Evolutionary conservation across 352 stramenopile genomes (phyloP).

Genomic region (Phytophthora pluvialis): DNA sequence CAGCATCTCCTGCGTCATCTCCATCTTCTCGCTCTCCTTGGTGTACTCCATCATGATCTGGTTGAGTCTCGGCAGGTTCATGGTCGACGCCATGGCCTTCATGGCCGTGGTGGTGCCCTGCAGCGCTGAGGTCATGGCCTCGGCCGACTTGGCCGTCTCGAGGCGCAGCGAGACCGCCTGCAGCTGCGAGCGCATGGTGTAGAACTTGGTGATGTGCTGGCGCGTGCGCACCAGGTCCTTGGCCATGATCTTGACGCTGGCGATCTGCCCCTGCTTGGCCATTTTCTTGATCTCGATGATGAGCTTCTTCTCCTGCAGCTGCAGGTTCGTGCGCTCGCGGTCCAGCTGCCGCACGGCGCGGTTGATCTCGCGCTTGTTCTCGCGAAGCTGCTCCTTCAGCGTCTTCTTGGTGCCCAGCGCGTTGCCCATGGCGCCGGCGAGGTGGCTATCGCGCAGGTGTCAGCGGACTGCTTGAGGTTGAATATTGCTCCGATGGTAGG

Average conservation of each 20-base stretch:
- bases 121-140: constrained; percentile 94
- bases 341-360: constrained; percentile 96
- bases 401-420: constrained; percentile 82
- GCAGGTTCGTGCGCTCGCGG: constrained; percentile 92
- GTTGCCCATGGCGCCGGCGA: constrained; percentile 64
- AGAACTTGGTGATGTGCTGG: constrained; percentile 98
- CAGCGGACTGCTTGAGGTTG: not conserved
- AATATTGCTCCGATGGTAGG: constrained; percentile 1
- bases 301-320: constrained; percentile 95
- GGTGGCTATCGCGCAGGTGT: not conserved
- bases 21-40: constrained; percentile 97
- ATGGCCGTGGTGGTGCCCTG: constrained; percentile 86
- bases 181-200: constrained; percentile 97
- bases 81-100: constrained; percentile 93
- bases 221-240: constrained; percentile 96
- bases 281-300: constrained; percentile 98
- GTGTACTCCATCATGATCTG: constrained; percentile 99
- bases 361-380: constrained; percentile 99
- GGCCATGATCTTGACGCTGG: constrained; percentile 97
- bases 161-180: constrained; percentile 95
- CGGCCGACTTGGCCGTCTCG: constrained; percentile 95
- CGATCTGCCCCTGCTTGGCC: constrained; percentile 96
- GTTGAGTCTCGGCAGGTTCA: constrained; percentile 96
- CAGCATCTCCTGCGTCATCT: constrained; percentile 98
- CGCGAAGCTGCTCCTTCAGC: constrained; percentile 92